Percentiles rank a stretch among this genome's conserved stretches.
Evolutionary conservation across 2,329 filamentous ascomycete genomes (phyloP).

Genomic region (Curvularia hawaiiensis): DNA sequence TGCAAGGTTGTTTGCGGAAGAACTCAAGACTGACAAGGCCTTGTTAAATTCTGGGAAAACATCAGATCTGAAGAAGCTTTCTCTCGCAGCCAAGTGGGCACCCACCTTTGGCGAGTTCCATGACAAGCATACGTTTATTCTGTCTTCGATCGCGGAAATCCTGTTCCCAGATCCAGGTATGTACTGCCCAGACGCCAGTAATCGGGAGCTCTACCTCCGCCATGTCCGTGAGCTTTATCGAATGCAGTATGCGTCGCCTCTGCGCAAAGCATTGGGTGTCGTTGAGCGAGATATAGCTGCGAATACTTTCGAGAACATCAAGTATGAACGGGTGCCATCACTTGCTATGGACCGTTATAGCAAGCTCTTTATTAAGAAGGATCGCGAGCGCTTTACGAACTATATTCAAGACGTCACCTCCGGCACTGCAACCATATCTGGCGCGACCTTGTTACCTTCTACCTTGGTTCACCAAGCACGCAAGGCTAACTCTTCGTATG

Average conservation of each 20-base stretch:
- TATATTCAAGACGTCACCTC: slow-evolving; percentile 58
- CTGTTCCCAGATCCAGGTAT: slow-evolving; percentile 51
- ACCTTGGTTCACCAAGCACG: slow-evolving; percentile 50
- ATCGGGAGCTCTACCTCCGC: slow-evolving; percentile 59
- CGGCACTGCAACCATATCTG: slow-evolving; percentile 59
- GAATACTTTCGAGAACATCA: slow-evolving; percentile 56
- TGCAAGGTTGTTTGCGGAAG: slow-evolving; percentile 62
- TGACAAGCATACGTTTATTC: slow-evolving; percentile 63
- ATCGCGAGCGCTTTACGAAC: slow-evolving; percentile 55
- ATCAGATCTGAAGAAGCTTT: slow-evolving; percentile 54
- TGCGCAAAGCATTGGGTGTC: slow-evolving; percentile 59
- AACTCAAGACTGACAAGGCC: slow-evolving; percentile 56
- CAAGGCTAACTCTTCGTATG: not conserved
- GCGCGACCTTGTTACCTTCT: slow-evolving; percentile 61
- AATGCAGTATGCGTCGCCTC: slow-evolving; percentile 53
- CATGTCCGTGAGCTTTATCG: slow-evolving; percentile 61
- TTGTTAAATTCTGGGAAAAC: slow-evolving; percentile 50
- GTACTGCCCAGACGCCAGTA: slow-evolving; percentile 38
- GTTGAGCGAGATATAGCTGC: slow-evolving; percentile 60
- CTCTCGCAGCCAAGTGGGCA: slow-evolving; percentile 66
- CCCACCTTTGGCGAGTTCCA: slow-evolving; percentile 61
- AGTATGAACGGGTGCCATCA: slow-evolving; percentile 63
- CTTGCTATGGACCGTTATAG: slow-evolving; percentile 62
- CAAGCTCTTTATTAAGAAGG: slow-evolving; percentile 57
- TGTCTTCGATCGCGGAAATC: slow-evolving; percentile 63